A percentile compares a stretch with the other conserved stretches of the same genome.
These are phyloP conservation scores for Cajanus cajan DNA, from an alignment of 306 rosid genomes.

Conservation along the genomic window DNA sequence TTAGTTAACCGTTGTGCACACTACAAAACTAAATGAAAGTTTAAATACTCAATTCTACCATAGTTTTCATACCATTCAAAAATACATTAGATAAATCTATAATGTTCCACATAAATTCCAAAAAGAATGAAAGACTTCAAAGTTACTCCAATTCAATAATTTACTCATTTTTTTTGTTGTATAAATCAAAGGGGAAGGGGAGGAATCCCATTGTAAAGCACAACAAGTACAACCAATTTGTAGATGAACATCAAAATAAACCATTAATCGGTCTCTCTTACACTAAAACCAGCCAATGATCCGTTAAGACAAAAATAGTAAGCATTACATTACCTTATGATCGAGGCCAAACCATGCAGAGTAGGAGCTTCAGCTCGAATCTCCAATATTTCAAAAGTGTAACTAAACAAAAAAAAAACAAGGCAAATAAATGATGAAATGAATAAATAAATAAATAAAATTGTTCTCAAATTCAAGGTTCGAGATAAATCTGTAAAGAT, in stretches of 20 bases:
- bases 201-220: neutral
- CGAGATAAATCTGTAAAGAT: neutral
- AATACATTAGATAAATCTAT: conserved; percentile 17
- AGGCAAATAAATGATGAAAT: neutral
- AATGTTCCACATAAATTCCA: neutral
- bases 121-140: conserved; percentile 6
- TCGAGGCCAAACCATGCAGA: conserved; percentile 62
- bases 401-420: conserved; percentile 51
- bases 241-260: conserved; percentile 7
- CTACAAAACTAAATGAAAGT: neutral
- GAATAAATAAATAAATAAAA: neutral
- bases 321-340: conserved; percentile 64
- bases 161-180: neutral
- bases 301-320: conserved; percentile 1
- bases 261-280: neutral
- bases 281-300: neutral
- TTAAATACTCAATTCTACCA: neutral
- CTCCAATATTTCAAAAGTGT: conserved; percentile 72
- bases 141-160: neutral
- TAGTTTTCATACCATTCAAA: conserved; percentile 5
- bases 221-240: conserved; percentile 14
- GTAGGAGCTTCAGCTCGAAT: conserved; percentile 70
- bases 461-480: neutral
- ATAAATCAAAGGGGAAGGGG: neutral
- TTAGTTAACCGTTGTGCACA: neutral